Conservation (phyloP, 148 eudicot species). For the Oxyria digyna region DNA sequence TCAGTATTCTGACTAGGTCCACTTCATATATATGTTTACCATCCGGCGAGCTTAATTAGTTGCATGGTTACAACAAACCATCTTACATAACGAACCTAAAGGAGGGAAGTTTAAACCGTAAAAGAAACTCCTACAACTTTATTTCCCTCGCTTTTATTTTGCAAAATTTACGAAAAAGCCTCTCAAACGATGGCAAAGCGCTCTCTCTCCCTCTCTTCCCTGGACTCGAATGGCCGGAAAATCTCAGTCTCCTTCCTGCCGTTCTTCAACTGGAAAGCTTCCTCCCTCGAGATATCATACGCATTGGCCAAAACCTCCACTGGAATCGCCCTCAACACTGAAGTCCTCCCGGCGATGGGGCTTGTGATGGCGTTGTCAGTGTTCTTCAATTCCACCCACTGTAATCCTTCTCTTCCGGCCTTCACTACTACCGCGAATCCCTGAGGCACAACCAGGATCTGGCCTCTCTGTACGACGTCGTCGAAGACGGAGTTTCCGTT, state of each 20-base stretch:
- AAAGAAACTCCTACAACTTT: not conserved
- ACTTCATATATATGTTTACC: too few species aligned
- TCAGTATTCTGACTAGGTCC: too few species aligned
- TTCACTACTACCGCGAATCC: constrained; percentile 36
- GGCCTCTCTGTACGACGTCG: constrained; percentile 39
- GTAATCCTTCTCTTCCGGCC: constrained; percentile 40
- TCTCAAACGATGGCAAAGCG: constrained; percentile 5
- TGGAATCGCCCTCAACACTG: constrained; percentile 39
- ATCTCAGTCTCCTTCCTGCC: constrained; percentile 29
- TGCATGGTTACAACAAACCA: not conserved
- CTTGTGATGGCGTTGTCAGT: constrained; percentile 28
- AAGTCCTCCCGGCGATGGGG: constrained; percentile 34
- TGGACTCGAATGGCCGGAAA: constrained; percentile 19
- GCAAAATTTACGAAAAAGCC: not conserved
- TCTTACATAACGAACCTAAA: not conserved
- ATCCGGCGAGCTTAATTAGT: too few species aligned
- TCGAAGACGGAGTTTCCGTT: constrained; percentile 33
- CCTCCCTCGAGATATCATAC: constrained; percentile 32
- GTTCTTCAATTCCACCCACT: constrained; percentile 49
- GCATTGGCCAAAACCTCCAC: constrained; percentile 41
- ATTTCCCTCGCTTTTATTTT: not conserved
- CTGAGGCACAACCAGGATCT: constrained; percentile 50
- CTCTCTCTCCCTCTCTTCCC: constrained; percentile 15
- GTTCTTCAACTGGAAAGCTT: constrained; percentile 42
- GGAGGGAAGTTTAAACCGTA: not conserved